Evolutionary conservation across 495 filamentous ascomycete species (phyloP).

Genomic region (Neurospora sp.): DNA sequence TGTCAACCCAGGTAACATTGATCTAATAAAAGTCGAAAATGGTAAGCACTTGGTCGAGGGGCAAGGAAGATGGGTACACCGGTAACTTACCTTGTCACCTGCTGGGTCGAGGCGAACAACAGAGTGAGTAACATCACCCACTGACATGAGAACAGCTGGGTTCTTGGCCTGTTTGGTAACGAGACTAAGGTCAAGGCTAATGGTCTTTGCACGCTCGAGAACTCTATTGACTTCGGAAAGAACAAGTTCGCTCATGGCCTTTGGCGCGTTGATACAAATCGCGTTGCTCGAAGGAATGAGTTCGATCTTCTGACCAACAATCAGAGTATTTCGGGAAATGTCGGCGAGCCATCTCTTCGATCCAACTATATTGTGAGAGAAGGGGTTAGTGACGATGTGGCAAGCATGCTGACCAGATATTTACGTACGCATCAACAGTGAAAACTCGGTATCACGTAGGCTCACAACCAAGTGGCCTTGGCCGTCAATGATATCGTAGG

Average conservation of each 20-base stretch:
- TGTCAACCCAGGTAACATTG: slow-evolving; percentile 31
- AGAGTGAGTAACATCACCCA: slow-evolving; percentile 34
- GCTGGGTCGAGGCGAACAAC: slow-evolving; percentile 18
- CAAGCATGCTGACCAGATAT: not conserved
- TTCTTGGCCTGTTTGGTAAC: slow-evolving; percentile 12
- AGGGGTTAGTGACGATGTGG: not conserved
- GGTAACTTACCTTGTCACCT: slow-evolving; percentile 15
- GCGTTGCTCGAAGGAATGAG: slow-evolving; percentile 11
- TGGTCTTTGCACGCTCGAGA: slow-evolving; percentile 16
- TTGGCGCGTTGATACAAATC: slow-evolving; percentile 27
- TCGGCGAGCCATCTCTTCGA: slow-evolving; percentile 21
- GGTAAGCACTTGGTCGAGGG: not conserved
- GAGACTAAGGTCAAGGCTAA: slow-evolving; percentile 8
- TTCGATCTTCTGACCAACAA: slow-evolving; percentile 25
- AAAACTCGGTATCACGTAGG: slow-evolving; percentile 25
- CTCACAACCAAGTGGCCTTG: slow-evolving; percentile 25
- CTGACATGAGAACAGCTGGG: slow-evolving; percentile 23
- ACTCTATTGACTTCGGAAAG: slow-evolving; percentile 29
- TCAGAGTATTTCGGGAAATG: slow-evolving; percentile 19
- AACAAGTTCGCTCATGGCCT: slow-evolving; percentile 18
- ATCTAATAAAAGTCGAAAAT: slow-evolving; percentile 14
- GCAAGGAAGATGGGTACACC: not conserved
- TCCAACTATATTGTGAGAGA: slow-evolving; percentile 18
- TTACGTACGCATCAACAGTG: slow-evolving; percentile 26
- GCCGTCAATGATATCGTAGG: slow-evolving; percentile 14